phyloP scores from a whole-genome alignment of 495 filamentous ascomycete genomes.

The Penicillium malachiteum region DNA sequence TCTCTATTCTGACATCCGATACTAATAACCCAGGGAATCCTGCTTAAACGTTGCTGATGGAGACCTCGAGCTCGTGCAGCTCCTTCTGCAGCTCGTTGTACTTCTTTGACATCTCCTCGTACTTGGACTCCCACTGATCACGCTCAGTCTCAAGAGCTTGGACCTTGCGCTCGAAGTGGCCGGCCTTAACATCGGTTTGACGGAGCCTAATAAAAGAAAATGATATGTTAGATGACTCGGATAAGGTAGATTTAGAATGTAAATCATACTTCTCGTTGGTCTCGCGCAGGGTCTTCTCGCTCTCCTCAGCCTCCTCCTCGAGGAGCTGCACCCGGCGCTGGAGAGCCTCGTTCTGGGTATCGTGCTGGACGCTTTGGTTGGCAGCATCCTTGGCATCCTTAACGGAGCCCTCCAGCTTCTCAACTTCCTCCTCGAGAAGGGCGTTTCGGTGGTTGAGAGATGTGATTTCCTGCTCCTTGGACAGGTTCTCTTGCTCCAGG shows the following conservation, averaged over 20 bases:
- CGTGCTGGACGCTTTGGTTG: conserved; percentile 69
- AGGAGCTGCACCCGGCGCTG: conserved; percentile 90
- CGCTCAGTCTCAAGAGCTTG: conserved; percentile 86
- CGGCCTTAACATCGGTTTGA: conserved; percentile 98
- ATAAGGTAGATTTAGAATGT: background rate
- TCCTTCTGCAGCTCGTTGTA: conserved; percentile 83
- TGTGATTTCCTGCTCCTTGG: conserved; percentile 96
- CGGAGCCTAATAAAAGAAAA: conserved; percentile 66
- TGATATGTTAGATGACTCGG: conserved; percentile 17
- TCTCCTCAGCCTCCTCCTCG: conserved; percentile 95
- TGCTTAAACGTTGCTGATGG: conserved; percentile 86
- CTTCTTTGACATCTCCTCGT: conserved; percentile 93
- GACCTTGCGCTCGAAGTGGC: conserved; percentile 99
- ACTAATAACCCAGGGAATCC: conserved; percentile 17
- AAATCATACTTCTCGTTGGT: conserved; percentile 91
- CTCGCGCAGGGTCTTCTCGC: conserved; percentile 90
- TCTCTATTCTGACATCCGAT: conserved; percentile 21
- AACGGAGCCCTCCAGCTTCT: conserved; percentile 76
- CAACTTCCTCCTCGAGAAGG: conserved; percentile 83
- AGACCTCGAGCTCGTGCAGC: conserved; percentile 79
- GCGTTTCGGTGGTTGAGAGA: conserved; percentile 90
- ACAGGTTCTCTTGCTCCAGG: conserved; percentile 90
- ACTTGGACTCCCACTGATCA: conserved; percentile 93
- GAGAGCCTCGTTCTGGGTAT: conserved; percentile 83
- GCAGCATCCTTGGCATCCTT: conserved; percentile 78